Conservation (phyloP, 805 yeast species). For the Ogataea ganodermae region DNA sequence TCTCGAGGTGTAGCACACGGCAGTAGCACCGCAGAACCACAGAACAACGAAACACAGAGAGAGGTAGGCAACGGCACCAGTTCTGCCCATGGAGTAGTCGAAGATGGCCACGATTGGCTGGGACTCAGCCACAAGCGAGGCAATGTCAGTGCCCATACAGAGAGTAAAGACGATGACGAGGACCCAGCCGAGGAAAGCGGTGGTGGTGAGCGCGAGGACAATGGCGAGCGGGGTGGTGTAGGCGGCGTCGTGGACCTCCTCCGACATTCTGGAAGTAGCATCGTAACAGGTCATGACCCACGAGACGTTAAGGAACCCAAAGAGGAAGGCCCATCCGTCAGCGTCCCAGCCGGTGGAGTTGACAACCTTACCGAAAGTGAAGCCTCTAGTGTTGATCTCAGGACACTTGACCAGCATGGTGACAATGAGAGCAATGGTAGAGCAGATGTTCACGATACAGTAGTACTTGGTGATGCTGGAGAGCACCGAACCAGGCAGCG, state of each 20-base stretch:
- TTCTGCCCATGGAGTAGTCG: conserved; percentile 51
- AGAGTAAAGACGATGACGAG: conserved; percentile 49
- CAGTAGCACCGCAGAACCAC: conserved; percentile 55
- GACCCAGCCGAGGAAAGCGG: conserved; percentile 53
- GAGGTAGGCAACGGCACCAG: conserved; percentile 54
- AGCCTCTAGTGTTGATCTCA: conserved; percentile 44
- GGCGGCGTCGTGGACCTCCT: conserved; percentile 56
- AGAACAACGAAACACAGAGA: conserved; percentile 49
- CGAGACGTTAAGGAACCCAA: conserved; percentile 57
- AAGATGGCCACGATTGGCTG: conserved; percentile 56
- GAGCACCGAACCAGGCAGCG: conserved; percentile 52
- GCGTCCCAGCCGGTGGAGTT: conserved; percentile 52
- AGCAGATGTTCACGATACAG: conserved; percentile 51
- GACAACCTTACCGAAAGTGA: conserved; percentile 49
- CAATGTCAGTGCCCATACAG: conserved; percentile 44
- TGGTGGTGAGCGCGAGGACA: conserved; percentile 50
- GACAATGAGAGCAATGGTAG: conserved; percentile 51
- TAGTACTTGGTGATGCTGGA: conserved; percentile 52
- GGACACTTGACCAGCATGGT: conserved; percentile 58
- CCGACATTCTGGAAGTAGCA: conserved; percentile 56
- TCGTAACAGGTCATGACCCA: conserved; percentile 64
- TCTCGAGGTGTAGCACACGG: conserved; percentile 50
- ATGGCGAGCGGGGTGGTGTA: conserved; percentile 60
- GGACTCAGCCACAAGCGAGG: conserved; percentile 33
- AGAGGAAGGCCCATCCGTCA: conserved; percentile 58